A percentile compares a stretch with the other conserved stretches of the same genome.
phyloP scores from a whole-genome alignment of 495 filamentous ascomycete genomes.

The Hypoxylon crocopeplum region DNA sequence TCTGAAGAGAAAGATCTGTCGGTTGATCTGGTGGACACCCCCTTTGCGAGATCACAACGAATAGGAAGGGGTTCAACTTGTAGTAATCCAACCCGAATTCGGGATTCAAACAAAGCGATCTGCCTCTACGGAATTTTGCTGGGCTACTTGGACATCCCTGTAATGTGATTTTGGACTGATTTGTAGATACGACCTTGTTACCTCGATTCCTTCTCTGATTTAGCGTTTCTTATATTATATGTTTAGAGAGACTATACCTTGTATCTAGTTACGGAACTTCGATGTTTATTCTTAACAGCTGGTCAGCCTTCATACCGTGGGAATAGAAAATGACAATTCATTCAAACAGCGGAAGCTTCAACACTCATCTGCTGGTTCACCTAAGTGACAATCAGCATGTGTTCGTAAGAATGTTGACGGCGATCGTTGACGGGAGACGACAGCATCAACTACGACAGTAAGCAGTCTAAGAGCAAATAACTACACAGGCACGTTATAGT shows the following conservation, averaged over 20 bases:
- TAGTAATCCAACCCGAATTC: slow-evolving; percentile 11
- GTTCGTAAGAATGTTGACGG: too few species aligned
- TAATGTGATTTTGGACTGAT: slow-evolving; percentile 14
- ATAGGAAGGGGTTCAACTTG: slow-evolving; percentile 6
- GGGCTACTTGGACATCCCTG: slow-evolving; percentile 3
- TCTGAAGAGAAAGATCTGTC: slow-evolving; percentile 1
- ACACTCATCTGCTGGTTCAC: too few species aligned
- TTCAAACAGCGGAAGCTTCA: too few species aligned
- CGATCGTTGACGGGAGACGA: too few species aligned
- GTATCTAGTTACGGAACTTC: slow-evolving; percentile 4
- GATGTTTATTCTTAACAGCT: not conserved
- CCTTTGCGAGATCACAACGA: slow-evolving; percentile 13
- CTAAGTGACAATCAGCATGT: too few species aligned
- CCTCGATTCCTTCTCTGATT: slow-evolving; percentile 11
- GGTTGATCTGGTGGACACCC: not conserved
- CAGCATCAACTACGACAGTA: too few species aligned
- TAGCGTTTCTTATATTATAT: slow-evolving; percentile 26
- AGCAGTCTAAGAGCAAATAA: too few species aligned
- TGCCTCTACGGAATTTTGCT: not conserved
- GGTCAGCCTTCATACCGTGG: too few species aligned
- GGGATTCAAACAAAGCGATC: slow-evolving; percentile 1
- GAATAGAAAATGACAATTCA: too few species aligned
- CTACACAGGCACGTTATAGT: too few species aligned
- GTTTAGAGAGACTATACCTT: not conserved
- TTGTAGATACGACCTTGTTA: slow-evolving; percentile 13